A percentile compares a stretch with the other conserved stretches of the same genome.
Conservation (phyloP, 2,329 filamentous ascomycete species). For the Pseudogymnoascus sp. region DNA sequence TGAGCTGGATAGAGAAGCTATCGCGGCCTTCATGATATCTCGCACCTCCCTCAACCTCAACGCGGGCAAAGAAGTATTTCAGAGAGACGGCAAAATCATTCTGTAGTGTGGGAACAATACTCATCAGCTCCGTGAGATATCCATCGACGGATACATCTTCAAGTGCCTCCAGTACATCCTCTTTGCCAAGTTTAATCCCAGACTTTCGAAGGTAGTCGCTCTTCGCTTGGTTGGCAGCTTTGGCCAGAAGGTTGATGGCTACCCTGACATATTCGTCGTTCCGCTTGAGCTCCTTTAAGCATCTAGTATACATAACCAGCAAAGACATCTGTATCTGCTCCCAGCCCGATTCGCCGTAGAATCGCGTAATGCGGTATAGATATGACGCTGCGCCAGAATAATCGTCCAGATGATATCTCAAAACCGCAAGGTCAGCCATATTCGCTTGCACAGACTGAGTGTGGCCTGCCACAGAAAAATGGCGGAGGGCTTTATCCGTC, state of each 20-base stretch:
- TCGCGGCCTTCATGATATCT: constrained; percentile 64
- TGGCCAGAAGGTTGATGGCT: constrained; percentile 65
- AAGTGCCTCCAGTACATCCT: constrained; percentile 14
- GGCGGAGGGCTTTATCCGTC: constrained; percentile 76
- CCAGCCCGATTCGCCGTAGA: constrained; percentile 75
- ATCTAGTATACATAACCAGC: constrained; percentile 77
- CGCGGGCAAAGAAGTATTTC: constrained; percentile 62
- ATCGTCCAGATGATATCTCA: constrained; percentile 72
- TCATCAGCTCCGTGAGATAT: constrained; percentile 27
- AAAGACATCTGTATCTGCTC: constrained; percentile 71
- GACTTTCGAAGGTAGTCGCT: constrained; percentile 38
- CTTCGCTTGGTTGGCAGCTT: constrained; percentile 50
- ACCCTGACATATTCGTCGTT: constrained; percentile 74
- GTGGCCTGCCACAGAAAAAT: constrained; percentile 74
- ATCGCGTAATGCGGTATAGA: constrained; percentile 69
- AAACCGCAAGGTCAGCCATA: constrained; percentile 75
- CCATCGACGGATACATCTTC: constrained; percentile 18
- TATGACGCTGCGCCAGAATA: constrained; percentile 66
- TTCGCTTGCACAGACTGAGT: constrained; percentile 68
- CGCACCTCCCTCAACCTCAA: constrained; percentile 61
- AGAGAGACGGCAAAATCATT: constrained; percentile 62
- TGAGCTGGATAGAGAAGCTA: constrained; percentile 63
- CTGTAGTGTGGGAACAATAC: constrained; percentile 33
- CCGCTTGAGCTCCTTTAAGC: constrained; percentile 67
- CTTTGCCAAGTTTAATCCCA: constrained; percentile 14